Conservation (phyloP, 805 yeast genomes). For the Starmerella bacillaris region DNA sequence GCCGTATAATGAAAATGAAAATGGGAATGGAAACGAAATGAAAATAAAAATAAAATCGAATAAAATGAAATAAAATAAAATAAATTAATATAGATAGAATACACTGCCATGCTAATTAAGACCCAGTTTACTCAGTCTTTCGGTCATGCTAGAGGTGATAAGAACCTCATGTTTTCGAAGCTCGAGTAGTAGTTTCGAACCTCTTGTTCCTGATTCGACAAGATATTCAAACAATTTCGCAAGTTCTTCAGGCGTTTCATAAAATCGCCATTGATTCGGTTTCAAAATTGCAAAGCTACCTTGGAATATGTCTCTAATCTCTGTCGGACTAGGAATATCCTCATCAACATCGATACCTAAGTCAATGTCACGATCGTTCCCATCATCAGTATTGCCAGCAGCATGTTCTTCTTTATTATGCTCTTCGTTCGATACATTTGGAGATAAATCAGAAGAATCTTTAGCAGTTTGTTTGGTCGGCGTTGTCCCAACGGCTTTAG, state of each 20-base stretch:
- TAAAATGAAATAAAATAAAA: too few relatives aligned
- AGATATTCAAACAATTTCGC: conserved; percentile 5
- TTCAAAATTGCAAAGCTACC: conserved; percentile 3
- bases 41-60: too few relatives aligned
- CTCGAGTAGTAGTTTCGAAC: conserved; percentile 7
- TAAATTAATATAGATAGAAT: too few relatives aligned
- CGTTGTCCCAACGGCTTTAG: too few relatives aligned
- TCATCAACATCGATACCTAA: neutral
- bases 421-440: too few relatives aligned
- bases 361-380: neutral
- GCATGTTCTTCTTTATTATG: too few relatives aligned
- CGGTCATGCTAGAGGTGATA: conserved; percentile 2
- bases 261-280: conserved; percentile 17
- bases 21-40: too few relatives aligned
- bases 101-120: too few relatives aligned
- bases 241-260: conserved; percentile 14
- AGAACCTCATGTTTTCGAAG: conserved; percentile 7
- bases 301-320: conserved; percentile 9
- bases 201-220: conserved; percentile 13
- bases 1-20: too few relatives aligned
- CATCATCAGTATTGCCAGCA: neutral
- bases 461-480: too few relatives aligned
- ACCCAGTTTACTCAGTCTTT: conserved; percentile 3
- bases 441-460: too few relatives aligned
- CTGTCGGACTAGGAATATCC: conserved; percentile 5